Percentiles rank a stretch among this genome's conserved stretches.
Evolutionary conservation across 1,284 basidiomycete genomes (phyloP).

Genomic region (Mycosarcoma mackinlayi): DNA sequence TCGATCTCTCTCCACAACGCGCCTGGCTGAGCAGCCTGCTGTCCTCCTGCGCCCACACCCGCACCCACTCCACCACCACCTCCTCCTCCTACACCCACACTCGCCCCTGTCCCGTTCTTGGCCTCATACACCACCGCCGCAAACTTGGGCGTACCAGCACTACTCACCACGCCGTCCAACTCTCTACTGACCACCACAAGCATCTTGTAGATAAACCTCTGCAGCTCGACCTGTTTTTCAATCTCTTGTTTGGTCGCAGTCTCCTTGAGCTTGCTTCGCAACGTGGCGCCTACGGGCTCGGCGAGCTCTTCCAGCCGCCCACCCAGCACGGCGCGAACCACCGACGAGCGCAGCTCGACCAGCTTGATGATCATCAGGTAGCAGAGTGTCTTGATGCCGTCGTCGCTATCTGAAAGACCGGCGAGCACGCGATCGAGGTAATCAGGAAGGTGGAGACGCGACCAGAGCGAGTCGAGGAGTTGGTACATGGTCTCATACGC

Average conservation of each 20-base stretch:
- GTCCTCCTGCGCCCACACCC: background rate
- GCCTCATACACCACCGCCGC: constrained; percentile 28
- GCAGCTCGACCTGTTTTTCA: constrained; percentile 90
- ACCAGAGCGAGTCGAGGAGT: constrained; percentile 87
- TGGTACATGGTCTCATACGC: constrained; percentile 98
- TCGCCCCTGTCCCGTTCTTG: constrained; percentile 3
- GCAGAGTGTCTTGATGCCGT: constrained; percentile 96
- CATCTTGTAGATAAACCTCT: constrained; percentile 85
- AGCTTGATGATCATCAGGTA: constrained; percentile 95
- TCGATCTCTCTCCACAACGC: constrained; percentile 42
- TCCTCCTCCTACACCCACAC: too few relatives aligned
- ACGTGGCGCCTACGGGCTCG: constrained; percentile 82
- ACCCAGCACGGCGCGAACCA: constrained; percentile 77
- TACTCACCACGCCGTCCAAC: constrained; percentile 16
- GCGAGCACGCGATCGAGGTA: constrained; percentile 84
- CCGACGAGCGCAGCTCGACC: constrained; percentile 74
- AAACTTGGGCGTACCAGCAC: constrained; percentile 27
- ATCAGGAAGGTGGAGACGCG: constrained; percentile 83
- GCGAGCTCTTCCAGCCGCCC: constrained; percentile 88
- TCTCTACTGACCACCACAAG: constrained; percentile 77
- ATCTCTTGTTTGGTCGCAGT: constrained; percentile 94
- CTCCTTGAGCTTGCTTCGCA: constrained; percentile 78
- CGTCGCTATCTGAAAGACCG: constrained; percentile 83
- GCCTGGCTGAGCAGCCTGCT: constrained; percentile 9
- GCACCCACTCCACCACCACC: too few relatives aligned